These are phyloP conservation scores for Aspergillus kassunensis DNA, from an alignment of 495 filamentous ascomycete genomes.

Conservation along the genomic window DNA sequence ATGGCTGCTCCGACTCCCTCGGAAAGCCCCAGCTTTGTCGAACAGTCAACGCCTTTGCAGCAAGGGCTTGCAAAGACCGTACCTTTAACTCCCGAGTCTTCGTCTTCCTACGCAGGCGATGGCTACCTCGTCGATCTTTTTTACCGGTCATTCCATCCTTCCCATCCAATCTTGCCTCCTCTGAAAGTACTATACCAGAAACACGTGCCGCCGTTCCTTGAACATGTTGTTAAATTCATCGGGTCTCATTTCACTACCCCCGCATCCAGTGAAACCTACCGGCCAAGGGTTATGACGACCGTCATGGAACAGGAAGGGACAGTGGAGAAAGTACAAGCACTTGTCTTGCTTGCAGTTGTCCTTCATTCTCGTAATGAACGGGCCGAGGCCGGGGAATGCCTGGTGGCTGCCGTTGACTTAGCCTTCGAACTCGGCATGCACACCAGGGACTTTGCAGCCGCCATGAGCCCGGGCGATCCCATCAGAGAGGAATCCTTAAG, in stretches of 20 bases:
- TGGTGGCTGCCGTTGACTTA: conserved; percentile 61
- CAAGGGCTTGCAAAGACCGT: conserved; percentile 16
- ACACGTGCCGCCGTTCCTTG: conserved; percentile 33
- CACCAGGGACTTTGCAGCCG: conserved; percentile 45
- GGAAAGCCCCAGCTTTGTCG: conserved; percentile 24
- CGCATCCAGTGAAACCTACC: conserved; percentile 37
- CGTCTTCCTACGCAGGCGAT: conserved; percentile 30
- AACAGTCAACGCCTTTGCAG: conserved; percentile 18
- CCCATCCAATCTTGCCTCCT: conserved; percentile 43
- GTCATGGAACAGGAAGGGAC: conserved; percentile 33
- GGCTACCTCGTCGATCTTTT: conserved; percentile 45
- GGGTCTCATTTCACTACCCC: conserved; percentile 42
- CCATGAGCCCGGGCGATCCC: conserved; percentile 44
- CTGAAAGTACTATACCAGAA: conserved; percentile 27
- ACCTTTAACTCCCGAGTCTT: conserved; percentile 44
- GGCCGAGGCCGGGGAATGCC: conserved; percentile 59
- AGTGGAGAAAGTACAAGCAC: conserved; percentile 62
- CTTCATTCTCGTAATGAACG: conserved; percentile 73
- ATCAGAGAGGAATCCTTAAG: conserved; percentile 73
- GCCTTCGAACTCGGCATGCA: conserved; percentile 76
- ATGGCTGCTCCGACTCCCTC: conserved; percentile 17
- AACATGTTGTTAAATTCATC: conserved; percentile 47
- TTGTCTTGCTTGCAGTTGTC: conserved; percentile 71
- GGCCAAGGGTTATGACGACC: conserved; percentile 31
- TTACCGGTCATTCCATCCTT: conserved; percentile 43